Conservation (phyloP, 1,284 basidiomycete species). For the Heliocybe sulcata region DNA sequence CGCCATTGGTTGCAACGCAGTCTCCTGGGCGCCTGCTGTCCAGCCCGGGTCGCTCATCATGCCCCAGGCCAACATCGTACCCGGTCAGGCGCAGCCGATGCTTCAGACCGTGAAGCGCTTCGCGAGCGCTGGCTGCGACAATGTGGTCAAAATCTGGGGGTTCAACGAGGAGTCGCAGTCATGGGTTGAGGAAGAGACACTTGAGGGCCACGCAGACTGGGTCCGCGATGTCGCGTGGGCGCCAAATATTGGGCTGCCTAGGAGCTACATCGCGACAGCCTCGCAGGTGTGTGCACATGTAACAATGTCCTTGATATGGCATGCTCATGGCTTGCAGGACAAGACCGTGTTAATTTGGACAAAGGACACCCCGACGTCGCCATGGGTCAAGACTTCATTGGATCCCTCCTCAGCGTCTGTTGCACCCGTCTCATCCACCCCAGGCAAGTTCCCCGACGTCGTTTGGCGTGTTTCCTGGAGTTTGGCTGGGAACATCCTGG, state of each 20-base stretch:
- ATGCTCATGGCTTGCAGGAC: constrained; percentile 38
- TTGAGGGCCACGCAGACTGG: constrained; percentile 95
- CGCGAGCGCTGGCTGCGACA: constrained; percentile 94
- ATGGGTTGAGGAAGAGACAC: constrained; percentile 87
- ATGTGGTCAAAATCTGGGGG: constrained; percentile 92
- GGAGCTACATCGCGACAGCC: constrained; percentile 93
- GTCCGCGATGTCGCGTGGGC: constrained; percentile 98
- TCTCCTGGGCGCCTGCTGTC: constrained; percentile 96
- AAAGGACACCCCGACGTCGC: constrained; percentile 69
- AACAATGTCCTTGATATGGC: neutral
- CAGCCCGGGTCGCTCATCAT: constrained; percentile 79
- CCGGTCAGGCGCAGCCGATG: constrained; percentile 34
- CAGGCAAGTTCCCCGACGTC: constrained; percentile 86
- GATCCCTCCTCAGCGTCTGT: constrained; percentile 59
- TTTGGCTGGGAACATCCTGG: constrained; percentile 91
- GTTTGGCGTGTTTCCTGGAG: constrained; percentile 99
- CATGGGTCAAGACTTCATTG: constrained; percentile 84
- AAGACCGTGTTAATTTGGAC: constrained; percentile 95
- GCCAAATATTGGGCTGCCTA: constrained; percentile 91
- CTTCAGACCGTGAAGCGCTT: constrained; percentile 70
- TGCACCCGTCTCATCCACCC: constrained; percentile 30
- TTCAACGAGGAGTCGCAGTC: constrained; percentile 71
- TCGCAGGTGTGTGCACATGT: constrained; percentile 58
- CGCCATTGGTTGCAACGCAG: constrained; percentile 93
- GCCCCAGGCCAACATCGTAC: constrained; percentile 39